Conservation (phyloP, 345 rosid species). For the Salix dunnii region DNA sequence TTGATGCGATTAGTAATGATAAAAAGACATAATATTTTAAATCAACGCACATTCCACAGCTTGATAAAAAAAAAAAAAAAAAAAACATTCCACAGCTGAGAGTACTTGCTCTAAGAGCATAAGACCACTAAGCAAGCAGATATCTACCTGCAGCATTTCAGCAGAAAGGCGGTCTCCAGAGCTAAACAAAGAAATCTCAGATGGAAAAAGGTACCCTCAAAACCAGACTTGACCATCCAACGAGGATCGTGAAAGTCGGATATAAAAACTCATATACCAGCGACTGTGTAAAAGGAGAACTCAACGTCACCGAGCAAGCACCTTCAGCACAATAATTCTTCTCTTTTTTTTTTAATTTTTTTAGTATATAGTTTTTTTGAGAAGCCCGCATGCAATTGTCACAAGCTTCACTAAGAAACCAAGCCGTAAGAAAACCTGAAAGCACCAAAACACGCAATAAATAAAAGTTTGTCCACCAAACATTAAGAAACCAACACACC, state of each 20-base stretch:
- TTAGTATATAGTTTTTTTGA: conserved; percentile 23
- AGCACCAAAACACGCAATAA: conserved; percentile 2
- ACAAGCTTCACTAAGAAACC: conserved; percentile 44
- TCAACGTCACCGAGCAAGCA: conserved; percentile 26
- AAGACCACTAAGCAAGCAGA: neutral
- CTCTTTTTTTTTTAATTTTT: conserved; percentile 13
- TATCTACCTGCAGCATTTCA: conserved; percentile 2
- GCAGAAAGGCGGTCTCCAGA: neutral
- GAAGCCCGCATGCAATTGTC: conserved; percentile 39
- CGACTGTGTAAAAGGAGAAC: conserved; percentile 16
- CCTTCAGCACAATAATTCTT: conserved; percentile 37
- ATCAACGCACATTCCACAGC: conserved; percentile 7
- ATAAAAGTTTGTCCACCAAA: neutral
- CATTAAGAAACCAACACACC: neutral
- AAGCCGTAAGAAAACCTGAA: conserved; percentile 53
- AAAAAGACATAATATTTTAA: neutral
- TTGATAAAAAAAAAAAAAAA: neutral
- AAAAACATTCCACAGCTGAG: conserved; percentile 3
- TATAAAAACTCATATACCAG: conserved; percentile 13
- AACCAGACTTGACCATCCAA: conserved; percentile 9
- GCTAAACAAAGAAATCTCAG: neutral
- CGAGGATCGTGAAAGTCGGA: neutral
- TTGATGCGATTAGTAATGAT: neutral
- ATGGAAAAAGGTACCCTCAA: neutral
- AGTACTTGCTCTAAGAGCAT: neutral